Conservation (phyloP, 176 grass and related monocot genomes). For the Aegilops speltoides region DNA sequence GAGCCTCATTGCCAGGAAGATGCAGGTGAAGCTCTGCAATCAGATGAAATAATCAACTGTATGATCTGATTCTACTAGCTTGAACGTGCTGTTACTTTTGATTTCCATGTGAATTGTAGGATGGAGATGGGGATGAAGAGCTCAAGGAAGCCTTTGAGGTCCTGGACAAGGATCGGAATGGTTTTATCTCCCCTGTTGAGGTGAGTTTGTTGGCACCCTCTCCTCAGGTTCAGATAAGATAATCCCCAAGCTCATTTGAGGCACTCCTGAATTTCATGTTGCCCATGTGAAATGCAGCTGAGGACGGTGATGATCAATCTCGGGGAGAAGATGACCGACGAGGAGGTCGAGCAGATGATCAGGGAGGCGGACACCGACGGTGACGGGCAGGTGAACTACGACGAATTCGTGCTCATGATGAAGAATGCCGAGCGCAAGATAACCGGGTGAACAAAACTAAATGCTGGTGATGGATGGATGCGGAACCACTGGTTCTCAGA, state of each 20-base stretch:
- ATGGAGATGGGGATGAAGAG: constrained; percentile 60
- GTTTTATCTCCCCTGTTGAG: constrained; percentile 77
- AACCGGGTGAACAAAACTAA: constrained; percentile 21
- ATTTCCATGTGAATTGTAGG: constrained; percentile 27
- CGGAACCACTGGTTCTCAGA: not conserved
- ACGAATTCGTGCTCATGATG: constrained; percentile 76
- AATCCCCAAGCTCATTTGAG: not conserved
- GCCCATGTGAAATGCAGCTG: constrained; percentile 38
- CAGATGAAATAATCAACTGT: not conserved
- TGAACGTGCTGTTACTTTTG: not conserved
- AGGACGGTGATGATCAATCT: constrained; percentile 73
- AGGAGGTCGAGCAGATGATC: constrained; percentile 77
- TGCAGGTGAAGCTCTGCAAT: constrained; percentile 34
- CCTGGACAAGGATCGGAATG: constrained; percentile 79
- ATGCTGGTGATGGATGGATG: not conserved
- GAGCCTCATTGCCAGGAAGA: constrained; percentile 61
- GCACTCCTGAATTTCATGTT: not conserved
- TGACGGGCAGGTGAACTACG: constrained; percentile 63
- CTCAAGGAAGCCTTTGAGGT: constrained; percentile 80
- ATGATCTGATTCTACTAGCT: not conserved
- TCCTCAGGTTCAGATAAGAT: not conserved
- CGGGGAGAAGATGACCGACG: constrained; percentile 63
- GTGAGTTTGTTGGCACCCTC: constrained; percentile 1
- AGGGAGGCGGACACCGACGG: constrained; percentile 64
- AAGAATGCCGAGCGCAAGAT: constrained; percentile 46